Percentiles rank a stretch among this genome's conserved stretches.
Evolutionary conservation across 768 basidiomycete species (phyloP).

Genomic region (Boletus sp.): DNA sequence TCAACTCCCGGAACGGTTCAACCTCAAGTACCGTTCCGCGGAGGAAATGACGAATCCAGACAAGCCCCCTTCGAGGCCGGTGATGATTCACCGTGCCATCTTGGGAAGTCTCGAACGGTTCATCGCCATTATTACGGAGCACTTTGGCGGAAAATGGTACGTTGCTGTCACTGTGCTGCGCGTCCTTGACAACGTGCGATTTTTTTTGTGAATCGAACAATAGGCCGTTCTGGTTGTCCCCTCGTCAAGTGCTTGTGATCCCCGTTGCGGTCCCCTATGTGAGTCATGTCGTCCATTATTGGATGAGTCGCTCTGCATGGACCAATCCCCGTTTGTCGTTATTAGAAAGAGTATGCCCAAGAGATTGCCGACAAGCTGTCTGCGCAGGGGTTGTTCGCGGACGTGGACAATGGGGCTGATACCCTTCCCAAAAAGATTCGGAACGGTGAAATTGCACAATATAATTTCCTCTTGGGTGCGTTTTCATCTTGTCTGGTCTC

Average conservation of each 20-base stretch:
- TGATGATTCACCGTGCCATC: conserved; percentile 98
- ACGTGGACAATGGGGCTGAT: conserved; percentile 89
- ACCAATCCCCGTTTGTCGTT: neutral
- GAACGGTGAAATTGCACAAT: conserved; percentile 95
- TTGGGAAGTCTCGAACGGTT: conserved; percentile 92
- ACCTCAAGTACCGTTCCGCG: conserved; percentile 83
- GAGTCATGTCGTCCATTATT: conserved; percentile 33
- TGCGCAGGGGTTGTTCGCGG: conserved; percentile 75
- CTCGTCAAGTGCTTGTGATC: conserved; percentile 92
- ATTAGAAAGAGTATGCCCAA: conserved; percentile 84
- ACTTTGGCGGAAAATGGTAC: conserved; percentile 96
- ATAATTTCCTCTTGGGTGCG: conserved; percentile 95
- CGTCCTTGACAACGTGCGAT: neutral
- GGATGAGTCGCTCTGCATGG: neutral
- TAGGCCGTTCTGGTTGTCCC: conserved; percentile 98
- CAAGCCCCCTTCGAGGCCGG: conserved; percentile 68
- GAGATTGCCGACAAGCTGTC: conserved; percentile 70
- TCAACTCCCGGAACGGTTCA: conserved; percentile 95
- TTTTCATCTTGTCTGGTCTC: neutral
- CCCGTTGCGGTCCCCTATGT: conserved; percentile 91
- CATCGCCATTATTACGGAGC: conserved; percentile 95
- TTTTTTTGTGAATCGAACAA: neutral
- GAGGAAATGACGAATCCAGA: conserved; percentile 53
- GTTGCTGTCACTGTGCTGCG: conserved; percentile 14
- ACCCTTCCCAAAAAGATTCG: conserved; percentile 97